These are phyloP conservation scores for Calonectria honghensis DNA, from an alignment of 2,329 filamentous ascomycete species.

Conservation along the genomic window DNA sequence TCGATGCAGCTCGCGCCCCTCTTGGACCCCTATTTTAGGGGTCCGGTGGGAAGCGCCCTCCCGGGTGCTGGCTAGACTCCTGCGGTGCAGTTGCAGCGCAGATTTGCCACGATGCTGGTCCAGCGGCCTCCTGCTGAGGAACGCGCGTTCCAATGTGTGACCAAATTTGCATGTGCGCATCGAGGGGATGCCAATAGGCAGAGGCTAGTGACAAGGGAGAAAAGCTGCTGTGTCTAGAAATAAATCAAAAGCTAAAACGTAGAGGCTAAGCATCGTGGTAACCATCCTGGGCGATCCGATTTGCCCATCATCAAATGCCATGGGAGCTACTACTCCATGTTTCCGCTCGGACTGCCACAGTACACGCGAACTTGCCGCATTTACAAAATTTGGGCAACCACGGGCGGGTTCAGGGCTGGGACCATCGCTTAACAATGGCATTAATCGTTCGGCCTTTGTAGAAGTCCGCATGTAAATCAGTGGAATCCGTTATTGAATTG, in stretches of 20 bases:
- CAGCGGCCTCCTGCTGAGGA: slow-evolving; percentile 5
- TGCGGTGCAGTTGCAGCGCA: slow-evolving; percentile 29
- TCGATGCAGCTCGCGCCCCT: slow-evolving; percentile 1
- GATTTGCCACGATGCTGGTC: slow-evolving; percentile 35
- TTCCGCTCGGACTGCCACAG: neutral
- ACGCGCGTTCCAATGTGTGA: slow-evolving; percentile 8
- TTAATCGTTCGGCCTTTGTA: neutral
- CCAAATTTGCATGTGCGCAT: slow-evolving; percentile 10
- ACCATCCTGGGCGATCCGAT: neutral
- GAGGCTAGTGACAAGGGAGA: no score
- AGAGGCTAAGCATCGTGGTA: neutral
- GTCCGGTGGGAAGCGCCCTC: slow-evolving; percentile 23
- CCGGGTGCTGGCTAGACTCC: slow-evolving; percentile 31
- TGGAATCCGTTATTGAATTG: neutral
- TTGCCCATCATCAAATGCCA: neutral
- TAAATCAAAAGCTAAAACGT: neutral
- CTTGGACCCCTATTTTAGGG: slow-evolving; percentile 39
- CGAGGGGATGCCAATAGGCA: neutral
- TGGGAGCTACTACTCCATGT: neutral
- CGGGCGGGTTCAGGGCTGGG: neutral
- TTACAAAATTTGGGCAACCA: neutral
- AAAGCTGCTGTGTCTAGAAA: neutral
- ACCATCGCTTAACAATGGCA: neutral
- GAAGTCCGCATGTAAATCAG: neutral
- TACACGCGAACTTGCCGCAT: slow-evolving; percentile 4